A percentile compares a stretch with the other conserved stretches of the same genome.
phyloP scores from a whole-genome alignment of 2,329 filamentous ascomycete species.

The Beauveria asiatica region DNA sequence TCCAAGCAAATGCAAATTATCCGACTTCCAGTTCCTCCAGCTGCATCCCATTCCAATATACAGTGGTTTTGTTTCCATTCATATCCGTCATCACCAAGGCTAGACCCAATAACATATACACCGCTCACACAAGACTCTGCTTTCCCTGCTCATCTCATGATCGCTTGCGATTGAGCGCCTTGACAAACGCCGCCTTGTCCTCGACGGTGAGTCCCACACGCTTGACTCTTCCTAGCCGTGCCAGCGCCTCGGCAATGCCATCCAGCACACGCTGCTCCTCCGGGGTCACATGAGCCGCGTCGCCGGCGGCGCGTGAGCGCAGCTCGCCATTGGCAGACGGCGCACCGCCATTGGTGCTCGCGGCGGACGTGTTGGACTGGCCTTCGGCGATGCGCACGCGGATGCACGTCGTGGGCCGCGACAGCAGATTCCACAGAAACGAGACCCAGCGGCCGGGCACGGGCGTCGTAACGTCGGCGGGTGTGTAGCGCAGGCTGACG shows the following conservation, averaged over 20 bases:
- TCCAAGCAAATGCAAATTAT: constrained; percentile 11
- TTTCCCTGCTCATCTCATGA: constrained; percentile 16
- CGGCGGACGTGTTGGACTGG: constrained; percentile 44
- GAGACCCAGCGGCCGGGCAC: constrained; percentile 62
- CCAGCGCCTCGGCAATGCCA: constrained; percentile 73
- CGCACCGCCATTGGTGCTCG: constrained; percentile 25
- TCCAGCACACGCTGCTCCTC: constrained; percentile 68
- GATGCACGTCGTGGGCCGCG: constrained; percentile 79
- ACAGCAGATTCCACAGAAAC: constrained; percentile 82
- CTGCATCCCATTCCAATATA: neutral
- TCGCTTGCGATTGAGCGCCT: constrained; percentile 47
- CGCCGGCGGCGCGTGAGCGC: constrained; percentile 18
- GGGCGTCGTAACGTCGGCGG: constrained; percentile 83
- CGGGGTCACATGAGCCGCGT: constrained; percentile 27
- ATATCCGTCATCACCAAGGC: constrained; percentile 1
- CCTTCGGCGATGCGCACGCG: constrained; percentile 81
- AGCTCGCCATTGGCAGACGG: constrained; percentile 21
- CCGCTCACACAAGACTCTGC: neutral
- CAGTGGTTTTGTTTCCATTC: constrained; percentile 4
- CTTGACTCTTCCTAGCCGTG: constrained; percentile 80
- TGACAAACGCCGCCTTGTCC: constrained; percentile 77
- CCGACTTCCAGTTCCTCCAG: neutral
- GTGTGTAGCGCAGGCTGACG: constrained; percentile 80
- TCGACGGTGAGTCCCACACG: constrained; percentile 73
- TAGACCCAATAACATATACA: neutral